A percentile compares a stretch with the other conserved stretches of the same genome.
Evolutionary conservation across 345 rosid genomes (phyloP).

Genomic region (Aquilaria yunnanensis): DNA sequence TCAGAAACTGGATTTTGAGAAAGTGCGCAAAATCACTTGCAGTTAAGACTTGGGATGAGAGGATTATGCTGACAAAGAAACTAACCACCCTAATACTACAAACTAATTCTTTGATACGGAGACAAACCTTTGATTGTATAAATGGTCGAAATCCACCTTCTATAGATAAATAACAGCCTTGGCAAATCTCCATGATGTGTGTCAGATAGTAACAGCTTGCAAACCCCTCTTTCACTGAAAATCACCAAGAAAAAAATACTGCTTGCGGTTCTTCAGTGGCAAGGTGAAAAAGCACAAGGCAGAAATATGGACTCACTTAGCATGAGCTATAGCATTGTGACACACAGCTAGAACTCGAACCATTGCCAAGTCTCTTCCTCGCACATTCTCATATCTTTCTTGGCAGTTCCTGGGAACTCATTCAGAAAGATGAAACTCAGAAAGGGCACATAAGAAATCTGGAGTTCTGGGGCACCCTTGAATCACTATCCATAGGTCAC

Average conservation of each 20-base stretch:
- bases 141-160: constrained; percentile 60
- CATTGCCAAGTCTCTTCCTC: constrained; percentile 83
- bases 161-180: constrained; percentile 65
- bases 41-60: neutral
- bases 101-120: neutral
- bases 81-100: neutral
- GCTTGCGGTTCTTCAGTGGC: neutral
- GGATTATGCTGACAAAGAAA: neutral
- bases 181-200: constrained; percentile 63
- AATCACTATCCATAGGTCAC: neutral
- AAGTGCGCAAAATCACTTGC: neutral
- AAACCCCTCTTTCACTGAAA: constrained; percentile 34
- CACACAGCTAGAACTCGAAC: constrained; percentile 70
- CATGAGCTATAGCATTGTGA: constrained; percentile 52
- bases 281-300: neutral
- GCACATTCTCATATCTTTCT: constrained; percentile 52
- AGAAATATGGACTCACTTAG: constrained; percentile 40
- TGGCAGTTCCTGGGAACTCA: constrained; percentile 37
- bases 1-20: neutral
- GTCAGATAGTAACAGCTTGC: constrained; percentile 62
- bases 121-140: constrained; percentile 55
- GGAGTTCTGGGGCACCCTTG: neutral
- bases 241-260: constrained; percentile 1
- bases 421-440: neutral
- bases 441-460: neutral